Conservation (phyloP, 2,329 filamentous ascomycete genomes). For the Thermothelomyces thermophilus region DNA sequence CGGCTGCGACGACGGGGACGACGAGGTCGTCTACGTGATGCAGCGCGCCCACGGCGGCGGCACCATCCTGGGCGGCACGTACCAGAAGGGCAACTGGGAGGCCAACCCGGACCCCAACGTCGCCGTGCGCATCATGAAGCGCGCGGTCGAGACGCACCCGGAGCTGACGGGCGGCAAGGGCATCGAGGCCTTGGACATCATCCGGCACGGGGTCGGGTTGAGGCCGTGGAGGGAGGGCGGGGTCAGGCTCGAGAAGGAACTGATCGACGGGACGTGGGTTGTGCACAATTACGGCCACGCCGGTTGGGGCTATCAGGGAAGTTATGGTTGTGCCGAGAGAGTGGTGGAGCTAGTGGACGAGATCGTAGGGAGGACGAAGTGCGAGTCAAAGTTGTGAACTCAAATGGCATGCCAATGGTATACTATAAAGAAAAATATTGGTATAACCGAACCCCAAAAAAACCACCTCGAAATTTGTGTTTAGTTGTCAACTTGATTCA, state of each 20-base stretch:
- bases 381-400: slow-evolving; percentile 23
- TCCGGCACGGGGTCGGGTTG: slow-evolving; percentile 77
- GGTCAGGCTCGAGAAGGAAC: slow-evolving; percentile 67
- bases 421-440: no score
- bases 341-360: slow-evolving; percentile 62
- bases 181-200: slow-evolving; percentile 64
- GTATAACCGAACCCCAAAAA: no score
- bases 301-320: slow-evolving; percentile 67
- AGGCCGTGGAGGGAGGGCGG: slow-evolving; percentile 69
- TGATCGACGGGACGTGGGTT: slow-evolving; percentile 56
- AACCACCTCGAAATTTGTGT: no score
- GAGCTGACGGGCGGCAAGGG: slow-evolving; percentile 58
- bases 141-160: slow-evolving; percentile 60
- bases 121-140: slow-evolving; percentile 77
- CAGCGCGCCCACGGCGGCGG: slow-evolving; percentile 72
- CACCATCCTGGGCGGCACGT: slow-evolving; percentile 79
- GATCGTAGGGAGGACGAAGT: slow-evolving; percentile 35
- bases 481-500: no score
- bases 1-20: slow-evolving; percentile 64
- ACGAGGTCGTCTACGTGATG: slow-evolving; percentile 78
- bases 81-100: slow-evolving; percentile 75
- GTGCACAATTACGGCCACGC: slow-evolving; percentile 78
- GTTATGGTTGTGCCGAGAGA: slow-evolving; percentile 63
- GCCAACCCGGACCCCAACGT: slow-evolving; percentile 69
- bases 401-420: not conserved